These are phyloP conservation scores for Chaetomiaceae sp. DNA, from an alignment of 2,329 filamentous ascomycete genomes.

Conservation along the genomic window DNA sequence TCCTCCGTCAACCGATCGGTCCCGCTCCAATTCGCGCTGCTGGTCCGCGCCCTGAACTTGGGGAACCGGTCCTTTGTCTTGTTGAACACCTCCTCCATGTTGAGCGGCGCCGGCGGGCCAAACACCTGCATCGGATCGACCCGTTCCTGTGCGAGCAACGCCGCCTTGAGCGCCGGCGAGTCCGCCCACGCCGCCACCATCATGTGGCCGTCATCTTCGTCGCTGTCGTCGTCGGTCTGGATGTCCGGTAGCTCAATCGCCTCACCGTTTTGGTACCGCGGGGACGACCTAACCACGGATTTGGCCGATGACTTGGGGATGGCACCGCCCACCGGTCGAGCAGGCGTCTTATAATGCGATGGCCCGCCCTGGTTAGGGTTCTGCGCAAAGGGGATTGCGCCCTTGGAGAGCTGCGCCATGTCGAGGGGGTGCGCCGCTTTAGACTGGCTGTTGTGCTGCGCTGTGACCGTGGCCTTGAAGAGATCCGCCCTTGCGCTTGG, in stretches of 20 bases:
- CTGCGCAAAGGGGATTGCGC: constrained; percentile 84
- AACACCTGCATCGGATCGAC: constrained; percentile 84
- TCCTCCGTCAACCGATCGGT: constrained; percentile 80
- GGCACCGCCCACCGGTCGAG: constrained; percentile 45
- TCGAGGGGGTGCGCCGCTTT: constrained; percentile 68
- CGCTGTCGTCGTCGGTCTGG: constrained; percentile 73
- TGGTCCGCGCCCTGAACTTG: constrained; percentile 86
- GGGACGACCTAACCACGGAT: constrained; percentile 60
- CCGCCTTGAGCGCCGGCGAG: constrained; percentile 71
- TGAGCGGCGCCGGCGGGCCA: constrained; percentile 78
- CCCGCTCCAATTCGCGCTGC: constrained; percentile 89
- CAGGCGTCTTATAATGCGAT: constrained; percentile 63
- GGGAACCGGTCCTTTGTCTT: constrained; percentile 81
- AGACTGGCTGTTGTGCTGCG: constrained; percentile 61
- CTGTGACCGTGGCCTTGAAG: constrained; percentile 62
- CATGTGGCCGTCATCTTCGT: constrained; percentile 49
- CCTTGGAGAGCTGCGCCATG: constrained; percentile 82
- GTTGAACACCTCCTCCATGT: constrained; percentile 95
- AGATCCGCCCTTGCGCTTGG: constrained; percentile 51
- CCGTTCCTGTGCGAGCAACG: constrained; percentile 76
- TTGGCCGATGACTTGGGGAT: constrained; percentile 54
- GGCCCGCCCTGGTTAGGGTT: constrained; percentile 52
- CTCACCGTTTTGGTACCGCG: constrained; percentile 83
- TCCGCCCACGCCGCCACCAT: constrained; percentile 69
- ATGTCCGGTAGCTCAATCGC: constrained; percentile 92